Evolutionary conservation across 2,329 filamentous ascomycete species (phyloP).

Genomic region (Huntiella omanensis): DNA sequence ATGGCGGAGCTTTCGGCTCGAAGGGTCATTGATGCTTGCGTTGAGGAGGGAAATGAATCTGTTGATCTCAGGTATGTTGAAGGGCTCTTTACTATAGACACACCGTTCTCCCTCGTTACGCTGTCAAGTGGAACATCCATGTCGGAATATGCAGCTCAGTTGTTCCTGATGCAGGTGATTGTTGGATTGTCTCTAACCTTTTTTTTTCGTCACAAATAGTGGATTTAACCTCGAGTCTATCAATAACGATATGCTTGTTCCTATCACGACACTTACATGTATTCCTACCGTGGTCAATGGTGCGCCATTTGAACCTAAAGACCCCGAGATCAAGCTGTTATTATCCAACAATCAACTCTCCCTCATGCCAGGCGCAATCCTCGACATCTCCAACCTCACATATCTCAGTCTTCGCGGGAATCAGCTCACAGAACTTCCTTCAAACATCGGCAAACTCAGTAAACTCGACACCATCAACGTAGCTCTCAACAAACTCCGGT

Average conservation of each 20-base stretch:
- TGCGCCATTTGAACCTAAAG: conserved; percentile 39
- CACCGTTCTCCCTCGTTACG: neutral
- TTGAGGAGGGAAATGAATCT: conserved; percentile 38
- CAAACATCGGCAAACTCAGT: conserved; percentile 35
- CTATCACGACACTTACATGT: conserved; percentile 33
- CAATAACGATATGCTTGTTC: conserved; percentile 36
- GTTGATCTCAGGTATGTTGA: conserved; percentile 41
- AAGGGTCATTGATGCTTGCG: conserved; percentile 28
- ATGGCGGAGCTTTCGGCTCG: conserved; percentile 26
- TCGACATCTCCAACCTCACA: conserved; percentile 41
- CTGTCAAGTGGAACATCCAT: neutral
- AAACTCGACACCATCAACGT: conserved; percentile 46
- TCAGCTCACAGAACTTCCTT: conserved; percentile 38
- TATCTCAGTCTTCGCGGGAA: conserved; percentile 50
- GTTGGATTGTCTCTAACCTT: conserved; percentile 7
- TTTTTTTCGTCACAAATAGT: conserved; percentile 14
- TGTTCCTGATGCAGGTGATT: neutral
- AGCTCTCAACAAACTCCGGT: conserved; percentile 41
- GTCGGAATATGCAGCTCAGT: neutral
- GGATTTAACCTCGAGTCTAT: conserved; percentile 31
- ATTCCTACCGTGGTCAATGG: conserved; percentile 35
- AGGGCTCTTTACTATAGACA: neutral
- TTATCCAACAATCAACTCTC: conserved; percentile 39
- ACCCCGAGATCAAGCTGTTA: conserved; percentile 41
- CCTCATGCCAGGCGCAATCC: conserved; percentile 38